Percentiles rank a stretch among this genome's conserved stretches.
Evolutionary conservation across 1,284 basidiomycete genomes (phyloP).

Genomic region (Golubevia sp.): DNA sequence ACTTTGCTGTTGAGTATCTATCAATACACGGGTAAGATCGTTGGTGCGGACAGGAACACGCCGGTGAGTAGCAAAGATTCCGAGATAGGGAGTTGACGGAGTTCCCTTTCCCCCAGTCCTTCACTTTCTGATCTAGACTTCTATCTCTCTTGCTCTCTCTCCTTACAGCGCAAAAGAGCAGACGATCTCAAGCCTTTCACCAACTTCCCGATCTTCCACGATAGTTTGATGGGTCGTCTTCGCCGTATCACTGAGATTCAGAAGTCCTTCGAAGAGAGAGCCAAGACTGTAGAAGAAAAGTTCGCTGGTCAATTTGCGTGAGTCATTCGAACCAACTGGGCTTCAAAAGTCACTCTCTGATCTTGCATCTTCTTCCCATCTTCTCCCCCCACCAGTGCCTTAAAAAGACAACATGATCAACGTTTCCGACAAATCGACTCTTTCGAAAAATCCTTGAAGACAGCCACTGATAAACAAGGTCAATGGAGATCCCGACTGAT

Average conservation of each 20-base stretch:
- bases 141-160: constrained; percentile 58
- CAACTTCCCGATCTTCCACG: constrained; percentile 91
- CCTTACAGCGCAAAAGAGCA: constrained; percentile 55
- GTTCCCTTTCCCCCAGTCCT: constrained; percentile 7
- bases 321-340: constrained; percentile 33
- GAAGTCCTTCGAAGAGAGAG: constrained; percentile 80
- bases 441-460: constrained; percentile 85
- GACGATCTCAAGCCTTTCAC: constrained; percentile 87
- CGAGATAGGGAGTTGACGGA: too few relatives aligned
- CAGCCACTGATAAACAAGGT: constrained; percentile 79
- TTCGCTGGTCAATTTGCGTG: constrained; percentile 72
- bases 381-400: constrained; percentile 64
- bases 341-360: not conserved
- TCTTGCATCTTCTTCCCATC: not conserved
- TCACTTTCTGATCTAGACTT: constrained; percentile 37
- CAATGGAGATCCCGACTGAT: constrained; percentile 82
- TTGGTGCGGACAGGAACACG: constrained; percentile 78
- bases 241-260: constrained; percentile 82
- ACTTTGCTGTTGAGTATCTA: constrained; percentile 88
- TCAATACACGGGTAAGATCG: constrained; percentile 91
- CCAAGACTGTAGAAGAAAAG: constrained; percentile 76
- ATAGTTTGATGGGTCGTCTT: constrained; percentile 85
- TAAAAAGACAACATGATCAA: constrained; percentile 84
- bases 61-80: constrained; percentile 68
- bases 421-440: constrained; percentile 92